Percentiles rank a stretch among this genome's conserved stretches.
These are phyloP conservation scores for Asterella californica DNA, from an alignment of 225 moss, liverwort and hornwort genomes.

Conservation along the genomic window DNA sequence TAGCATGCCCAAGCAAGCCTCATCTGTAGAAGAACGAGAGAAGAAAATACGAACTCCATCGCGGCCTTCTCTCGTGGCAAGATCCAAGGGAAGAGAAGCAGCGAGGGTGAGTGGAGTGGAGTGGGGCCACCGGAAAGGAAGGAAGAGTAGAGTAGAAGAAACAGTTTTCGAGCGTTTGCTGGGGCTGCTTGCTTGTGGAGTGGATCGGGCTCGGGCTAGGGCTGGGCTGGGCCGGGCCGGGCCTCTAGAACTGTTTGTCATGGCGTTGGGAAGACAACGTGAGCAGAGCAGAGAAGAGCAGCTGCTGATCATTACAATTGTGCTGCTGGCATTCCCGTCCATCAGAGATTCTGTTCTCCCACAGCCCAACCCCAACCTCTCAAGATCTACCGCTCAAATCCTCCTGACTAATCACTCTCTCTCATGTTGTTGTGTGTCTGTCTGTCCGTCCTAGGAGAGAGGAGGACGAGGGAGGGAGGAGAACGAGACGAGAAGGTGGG, in stretches of 20 bases:
- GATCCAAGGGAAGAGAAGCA: too few species aligned
- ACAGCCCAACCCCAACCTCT: neutral
- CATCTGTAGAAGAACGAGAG: too few species aligned
- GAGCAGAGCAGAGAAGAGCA: too few species aligned
- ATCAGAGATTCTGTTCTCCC: neutral
- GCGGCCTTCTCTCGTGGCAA: too few species aligned
- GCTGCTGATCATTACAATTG: neutral
- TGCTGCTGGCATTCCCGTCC: conserved; percentile 3
- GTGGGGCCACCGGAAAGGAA: neutral
- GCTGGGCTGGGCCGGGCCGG: neutral
- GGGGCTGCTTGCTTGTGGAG: too few species aligned
- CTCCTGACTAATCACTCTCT: neutral
- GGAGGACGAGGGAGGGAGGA: too few species aligned
- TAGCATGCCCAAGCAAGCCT: too few species aligned
- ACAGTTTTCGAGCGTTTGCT: neutral
- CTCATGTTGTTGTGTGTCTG: neutral
- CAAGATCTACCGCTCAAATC: neutral
- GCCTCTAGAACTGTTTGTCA: neutral
- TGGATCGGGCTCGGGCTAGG: neutral
- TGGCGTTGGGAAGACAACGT: neutral
- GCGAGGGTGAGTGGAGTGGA: too few species aligned
- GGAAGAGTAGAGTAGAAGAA: neutral
- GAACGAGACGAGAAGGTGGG: too few species aligned
- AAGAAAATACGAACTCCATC: too few species aligned
- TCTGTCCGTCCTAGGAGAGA: neutral